phyloP scores from a whole-genome alignment of 2,329 filamentous ascomycete species.

The Neofusicoccum umdonicola region DNA sequence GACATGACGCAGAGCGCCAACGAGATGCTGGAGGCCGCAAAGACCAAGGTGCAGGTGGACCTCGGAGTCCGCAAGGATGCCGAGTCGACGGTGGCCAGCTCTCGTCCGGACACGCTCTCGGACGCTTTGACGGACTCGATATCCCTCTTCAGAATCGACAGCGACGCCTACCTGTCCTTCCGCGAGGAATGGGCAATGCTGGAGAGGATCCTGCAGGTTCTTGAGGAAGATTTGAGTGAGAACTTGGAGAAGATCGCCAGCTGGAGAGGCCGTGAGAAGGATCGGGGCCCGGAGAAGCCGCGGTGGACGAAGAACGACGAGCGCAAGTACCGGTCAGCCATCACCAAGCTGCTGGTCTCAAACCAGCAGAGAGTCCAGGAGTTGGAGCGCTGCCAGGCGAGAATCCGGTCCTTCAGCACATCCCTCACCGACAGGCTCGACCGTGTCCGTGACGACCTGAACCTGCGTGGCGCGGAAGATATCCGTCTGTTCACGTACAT shows the following conservation, averaged over 20 bases:
- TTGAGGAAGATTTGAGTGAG: conserved; percentile 24
- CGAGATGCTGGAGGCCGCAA: background rate
- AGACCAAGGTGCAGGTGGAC: background rate
- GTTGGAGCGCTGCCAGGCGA: background rate
- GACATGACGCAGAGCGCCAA: conserved; percentile 15
- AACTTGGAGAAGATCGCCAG: conserved; percentile 23
- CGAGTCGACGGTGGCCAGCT: background rate
- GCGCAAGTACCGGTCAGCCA: conserved; percentile 28
- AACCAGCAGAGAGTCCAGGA: conserved; percentile 12
- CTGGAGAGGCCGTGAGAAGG: conserved; percentile 28
- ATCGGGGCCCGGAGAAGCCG: conserved; percentile 26
- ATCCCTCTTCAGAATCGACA: conserved; percentile 8
- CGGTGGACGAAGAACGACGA: conserved; percentile 36
- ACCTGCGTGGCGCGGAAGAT: conserved; percentile 26
- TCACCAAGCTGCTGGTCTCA: conserved; percentile 19
- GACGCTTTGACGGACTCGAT: conserved; percentile 1
- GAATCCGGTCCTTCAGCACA: conserved; percentile 20
- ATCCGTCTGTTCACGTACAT: conserved; percentile 36
- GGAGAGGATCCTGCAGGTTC: conserved; percentile 21
- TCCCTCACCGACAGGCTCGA: conserved; percentile 22
- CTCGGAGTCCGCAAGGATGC: background rate
- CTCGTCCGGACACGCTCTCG: background rate
- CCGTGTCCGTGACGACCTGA: conserved; percentile 22
- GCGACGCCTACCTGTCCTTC: conserved; percentile 3
- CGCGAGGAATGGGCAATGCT: conserved; percentile 21